These are phyloP conservation scores for Tetradesmus obliquus DNA, from an alignment of 139 green algal genomes.

Conservation along the genomic window DNA sequence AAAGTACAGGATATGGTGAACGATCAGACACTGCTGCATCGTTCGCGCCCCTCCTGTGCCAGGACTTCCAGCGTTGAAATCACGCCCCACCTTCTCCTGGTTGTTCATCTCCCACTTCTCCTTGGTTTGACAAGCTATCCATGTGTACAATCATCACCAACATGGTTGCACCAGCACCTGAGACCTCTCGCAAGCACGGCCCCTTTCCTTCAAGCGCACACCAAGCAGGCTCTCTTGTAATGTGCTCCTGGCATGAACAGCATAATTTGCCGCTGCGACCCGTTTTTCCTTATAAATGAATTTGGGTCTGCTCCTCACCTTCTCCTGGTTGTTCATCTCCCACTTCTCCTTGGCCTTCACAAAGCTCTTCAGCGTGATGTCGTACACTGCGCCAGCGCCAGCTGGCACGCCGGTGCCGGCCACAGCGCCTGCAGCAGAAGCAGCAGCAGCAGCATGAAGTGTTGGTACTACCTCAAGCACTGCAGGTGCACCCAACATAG, in stretches of 20 bases:
- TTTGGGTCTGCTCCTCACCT: conserved; percentile 63
- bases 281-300: no score
- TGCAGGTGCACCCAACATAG: no score
- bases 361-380: conserved; percentile 27
- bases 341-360: conserved; percentile 91
- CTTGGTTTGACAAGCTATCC: conserved; percentile 70
- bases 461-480: no score
- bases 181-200: neutral
- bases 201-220: neutral
- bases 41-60: no score
- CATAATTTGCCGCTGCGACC: no score
- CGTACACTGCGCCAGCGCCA: conserved; percentile 10
- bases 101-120: conserved; percentile 91
- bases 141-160: neutral
- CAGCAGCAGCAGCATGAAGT: neutral
- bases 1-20: neutral
- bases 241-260: no score
- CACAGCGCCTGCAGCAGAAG: neutral
- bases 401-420: conserved; percentile 4
- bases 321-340: conserved; percentile 91
- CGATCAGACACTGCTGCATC: neutral
- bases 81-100: conserved; percentile 83
- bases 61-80: no score
- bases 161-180: neutral
- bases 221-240: no score